Evolutionary conservation across 2,329 filamentous ascomycete species (phyloP), one percentile per base, ranked within the genome.

Genomic region (Cladobotryum mycophilum): DNA sequence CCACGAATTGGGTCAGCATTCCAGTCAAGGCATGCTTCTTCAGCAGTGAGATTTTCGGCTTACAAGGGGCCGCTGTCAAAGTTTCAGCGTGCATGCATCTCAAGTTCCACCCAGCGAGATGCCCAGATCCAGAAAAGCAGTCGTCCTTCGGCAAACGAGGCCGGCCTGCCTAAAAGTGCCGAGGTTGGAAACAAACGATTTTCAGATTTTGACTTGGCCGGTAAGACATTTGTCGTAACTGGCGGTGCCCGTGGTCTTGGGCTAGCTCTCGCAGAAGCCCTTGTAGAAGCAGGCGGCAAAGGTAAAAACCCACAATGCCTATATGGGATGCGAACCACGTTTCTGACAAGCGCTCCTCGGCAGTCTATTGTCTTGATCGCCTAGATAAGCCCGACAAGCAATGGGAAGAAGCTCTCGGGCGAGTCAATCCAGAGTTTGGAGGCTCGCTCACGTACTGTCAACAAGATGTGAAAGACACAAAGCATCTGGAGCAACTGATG

Each of bases 381-480:
- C 67, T 75, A 45, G 66, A 67, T 13, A 68, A 73, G 48, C 79
- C 80, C 1, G 68, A 69, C 18, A 64, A 76, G 1, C 79, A 83
- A 46, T 90, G 88, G 68, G 70, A 71, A 33, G 69, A 75, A 30
- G 77, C 88, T 34, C 78, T 25, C 6, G 22, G 36, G 13, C 37
- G 46, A 4, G 40, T 43, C 4, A 15, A 41, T n/a, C 46, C 46
- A 5, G 46, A 48, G 42, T 48, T 33, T 37, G 46, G 46, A n/a
- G 46, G 46, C 18, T 48, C 46, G 14, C 30, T 48, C 4, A 5
- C 82, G 50, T 95, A 95, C 72, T 82, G 85, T 61, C 82, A 85
- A 56, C 81, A 90, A 53, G 89, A 96, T 63, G 88, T 95, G n/a
- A 81, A 88, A 30, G 82, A 93, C 62, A 82, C 84, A 15, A 71